Evolutionary conservation across 2,329 filamentous ascomycete genomes (phyloP), one percentile per base, ranked within the genome.

Genomic region (Aspergillus cejpii): DNA sequence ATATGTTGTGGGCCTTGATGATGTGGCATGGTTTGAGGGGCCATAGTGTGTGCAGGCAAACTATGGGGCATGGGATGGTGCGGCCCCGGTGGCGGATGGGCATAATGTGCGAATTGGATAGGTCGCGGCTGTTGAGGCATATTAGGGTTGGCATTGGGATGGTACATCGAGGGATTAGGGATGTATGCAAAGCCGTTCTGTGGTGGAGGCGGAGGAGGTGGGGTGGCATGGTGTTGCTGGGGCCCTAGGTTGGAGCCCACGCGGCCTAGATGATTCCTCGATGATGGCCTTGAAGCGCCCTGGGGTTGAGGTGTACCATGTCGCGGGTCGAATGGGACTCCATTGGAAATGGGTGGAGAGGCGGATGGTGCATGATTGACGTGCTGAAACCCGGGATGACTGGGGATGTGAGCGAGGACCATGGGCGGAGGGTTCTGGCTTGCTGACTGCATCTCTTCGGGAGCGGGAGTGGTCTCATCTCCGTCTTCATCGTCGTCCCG

Each of bases 271-370:
- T 88, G 84, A 63, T 88, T 89, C 56, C 90, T 78, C 6, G 90
- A 96, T 5, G 80, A 80, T 1, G 87, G 87, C 39, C 87, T 78
- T 19, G 89, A 94, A 44, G 80, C 77, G 56, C 79, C 78, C 51
- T 81, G 80, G 3, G 87, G 85, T 60, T 94, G 86, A 12, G 90
- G 90, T 5, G 90, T 94, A 49, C 86, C 83, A 44, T 85, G 83
- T 51, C 89, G 81, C 47, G 80, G 78, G 51, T 81, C 79, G 57
- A 84, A 88, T 19, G 79, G 77, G 52, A 84, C 77, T 51, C 84
- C 84, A 60, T 89, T 94, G 41, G 79, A 78, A 54, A 96, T 87
- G 2, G 91, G 91, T 46, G 91, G 91, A 19, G 91, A 96, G 24
- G 84, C 86, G 19, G 88, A 94, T 8, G 88, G 85, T 15, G 87